Conservation (phyloP, 2,329 filamentous ascomycete genomes). For the Cladorrhinum sp. region DNA sequence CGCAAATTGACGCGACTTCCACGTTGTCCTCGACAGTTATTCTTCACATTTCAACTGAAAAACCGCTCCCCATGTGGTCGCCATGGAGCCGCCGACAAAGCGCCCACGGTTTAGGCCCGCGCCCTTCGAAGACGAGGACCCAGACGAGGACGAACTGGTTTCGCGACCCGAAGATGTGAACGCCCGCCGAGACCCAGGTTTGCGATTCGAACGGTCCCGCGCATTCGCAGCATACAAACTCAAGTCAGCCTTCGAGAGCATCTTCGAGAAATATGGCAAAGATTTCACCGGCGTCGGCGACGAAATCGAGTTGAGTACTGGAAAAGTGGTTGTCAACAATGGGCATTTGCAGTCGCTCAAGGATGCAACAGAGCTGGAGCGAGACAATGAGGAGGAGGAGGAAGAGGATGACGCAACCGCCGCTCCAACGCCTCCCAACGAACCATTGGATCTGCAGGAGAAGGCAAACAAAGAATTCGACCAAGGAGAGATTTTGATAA, state of each 20-base stretch:
- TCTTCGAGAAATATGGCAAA: slow-evolving; percentile 82
- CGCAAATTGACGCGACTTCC: slow-evolving; percentile 1
- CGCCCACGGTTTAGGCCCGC: slow-evolving; percentile 53
- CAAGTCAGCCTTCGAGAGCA: slow-evolving; percentile 80
- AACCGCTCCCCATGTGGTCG: slow-evolving; percentile 15
- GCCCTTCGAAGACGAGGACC: slow-evolving; percentile 37
- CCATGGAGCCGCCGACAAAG: slow-evolving; percentile 60
- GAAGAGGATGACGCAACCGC: slow-evolving; percentile 2
- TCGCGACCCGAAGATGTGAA: slow-evolving; percentile 47
- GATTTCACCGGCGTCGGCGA: slow-evolving; percentile 83
- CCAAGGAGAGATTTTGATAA: background rate
- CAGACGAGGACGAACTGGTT: slow-evolving; percentile 44
- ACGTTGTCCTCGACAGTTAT: background rate
- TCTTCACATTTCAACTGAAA: background rate
- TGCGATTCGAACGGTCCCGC: slow-evolving; percentile 59
- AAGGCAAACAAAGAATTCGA: slow-evolving; percentile 4
- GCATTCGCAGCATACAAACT: slow-evolving; percentile 67
- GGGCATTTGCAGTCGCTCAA: slow-evolving; percentile 67
- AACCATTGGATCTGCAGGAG: slow-evolving; percentile 30
- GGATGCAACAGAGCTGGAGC: slow-evolving; percentile 24
- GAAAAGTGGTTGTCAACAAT: slow-evolving; percentile 83
- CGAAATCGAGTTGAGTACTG: slow-evolving; percentile 81
- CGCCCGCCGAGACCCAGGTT: slow-evolving; percentile 49
- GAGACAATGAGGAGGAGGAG: slow-evolving; percentile 9
- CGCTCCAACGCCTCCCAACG: slow-evolving; percentile 29